Base-by-base conservation (phyloP, 768 basidiomycete species). In the Roridomyces roridus region DNA sequence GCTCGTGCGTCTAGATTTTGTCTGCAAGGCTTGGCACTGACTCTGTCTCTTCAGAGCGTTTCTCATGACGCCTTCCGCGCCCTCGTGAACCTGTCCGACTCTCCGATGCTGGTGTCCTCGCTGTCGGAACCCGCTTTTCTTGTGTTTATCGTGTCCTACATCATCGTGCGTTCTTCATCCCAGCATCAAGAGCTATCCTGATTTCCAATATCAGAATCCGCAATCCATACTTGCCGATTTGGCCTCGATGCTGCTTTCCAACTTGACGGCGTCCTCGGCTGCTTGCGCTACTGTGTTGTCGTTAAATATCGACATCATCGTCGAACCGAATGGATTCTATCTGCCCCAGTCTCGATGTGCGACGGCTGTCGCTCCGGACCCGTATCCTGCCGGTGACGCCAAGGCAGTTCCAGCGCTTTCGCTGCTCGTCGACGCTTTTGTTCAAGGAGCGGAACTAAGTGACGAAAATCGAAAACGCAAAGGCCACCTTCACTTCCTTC, bases 161-260 rank as follows among this genome's bases (percentile, higher is more conserved):
- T 94, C 51, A 79, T 96, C 61, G 96, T 97, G 64, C 46, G 92
- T 15, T 79, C 21, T 24, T 17, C 17, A 56, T 31, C 60, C 23
- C 31, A 43, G n/a, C n/a, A n/a, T n/a, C 44, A 11, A 20, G 11
- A 40, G 18, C 20, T 24, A 26, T 46, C 52, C 63, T 59, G 10
- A 46, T 56, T 57, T 55, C 29, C 52, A 53, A 24, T 21, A 36
- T 10, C 64, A 98, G 95, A 91, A 94, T 72, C 89, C 92, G n/a
- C 85, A 89, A 57, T 87, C 96, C 10, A 86, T 89, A 54, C 88
- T 98, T 24, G 94, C 94, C 29, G 96, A 98, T 77, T 85, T 98
- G 18, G 94, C 95, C 4, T 84, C 93, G n/a, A 98, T 98, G 96
- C 80, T 98, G 1, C 81, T 98, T 10, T 96, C 95, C n/a, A 98